Percentiles rank a stretch among this genome's conserved stretches.
These are phyloP conservation scores for Termitomyces sp. DNA, from an alignment of 768 basidiomycete genomes.

Conservation along the genomic window DNA sequence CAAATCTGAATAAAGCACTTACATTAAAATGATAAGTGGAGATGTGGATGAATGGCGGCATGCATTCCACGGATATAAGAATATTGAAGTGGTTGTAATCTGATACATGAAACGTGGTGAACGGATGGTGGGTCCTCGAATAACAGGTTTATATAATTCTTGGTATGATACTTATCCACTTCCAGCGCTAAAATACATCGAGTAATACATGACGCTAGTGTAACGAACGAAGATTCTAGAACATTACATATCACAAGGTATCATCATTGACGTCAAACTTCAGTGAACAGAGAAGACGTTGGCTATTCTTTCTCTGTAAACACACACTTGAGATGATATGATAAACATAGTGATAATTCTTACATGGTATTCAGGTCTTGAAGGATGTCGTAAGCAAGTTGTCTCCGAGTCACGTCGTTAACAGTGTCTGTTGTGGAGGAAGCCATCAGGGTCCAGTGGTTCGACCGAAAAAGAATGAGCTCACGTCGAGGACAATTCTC, in stretches of 20 bases:
- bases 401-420: conserved; percentile 5
- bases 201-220: conserved; percentile 2
- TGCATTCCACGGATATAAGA: conserved; percentile 35
- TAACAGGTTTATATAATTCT: neutral
- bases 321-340: neutral
- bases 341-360: neutral
- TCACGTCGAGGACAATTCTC: conserved; percentile 8
- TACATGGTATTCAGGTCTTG: conserved; percentile 29
- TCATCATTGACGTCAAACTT: neutral
- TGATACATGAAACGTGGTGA: neutral
- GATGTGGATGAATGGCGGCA: conserved; percentile 45
- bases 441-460: neutral
- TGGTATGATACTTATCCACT: neutral
- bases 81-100: conserved; percentile 31
- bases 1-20: conserved; percentile 23
- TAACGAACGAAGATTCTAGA: neutral
- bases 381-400: conserved; percentile 22
- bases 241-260: neutral
- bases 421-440: neutral
- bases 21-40: conserved; percentile 34
- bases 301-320: conserved; percentile 27
- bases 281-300: conserved; percentile 24
- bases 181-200: conserved; percentile 4
- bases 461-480: neutral
- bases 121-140: neutral